Evolutionary conservation across 208 protist genomes (phyloP).

Genomic region (Trypanosomatidae sp.): DNA sequence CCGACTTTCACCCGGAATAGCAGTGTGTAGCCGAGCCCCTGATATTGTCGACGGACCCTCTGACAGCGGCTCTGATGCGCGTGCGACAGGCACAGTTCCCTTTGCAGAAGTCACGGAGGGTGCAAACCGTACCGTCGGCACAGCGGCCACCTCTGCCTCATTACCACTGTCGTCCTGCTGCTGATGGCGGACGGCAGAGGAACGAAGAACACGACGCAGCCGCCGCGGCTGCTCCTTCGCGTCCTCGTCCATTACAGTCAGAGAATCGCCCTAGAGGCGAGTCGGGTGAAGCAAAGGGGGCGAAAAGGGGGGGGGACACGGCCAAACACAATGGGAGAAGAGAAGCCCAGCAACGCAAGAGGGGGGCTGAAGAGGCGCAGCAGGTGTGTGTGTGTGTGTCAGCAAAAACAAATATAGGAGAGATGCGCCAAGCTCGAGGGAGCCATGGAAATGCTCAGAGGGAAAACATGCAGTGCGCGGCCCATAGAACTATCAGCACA

Average conservation of each 20-base stretch:
- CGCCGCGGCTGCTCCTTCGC: background rate
- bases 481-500: background rate
- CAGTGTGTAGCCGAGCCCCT: background rate
- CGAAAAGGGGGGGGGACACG: background rate
- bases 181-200: conserved; percentile 7
- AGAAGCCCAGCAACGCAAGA: background rate
- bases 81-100: background rate
- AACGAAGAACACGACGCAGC: conserved; percentile 17
- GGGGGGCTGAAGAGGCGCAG: background rate
- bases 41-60: conserved; percentile 5
- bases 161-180: background rate
- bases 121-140: conserved; percentile 1
- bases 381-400: background rate
- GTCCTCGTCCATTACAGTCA: conserved; percentile 1
- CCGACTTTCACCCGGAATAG: background rate
- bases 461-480: background rate
- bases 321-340: background rate
- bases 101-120: background rate
- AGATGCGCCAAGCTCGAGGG: background rate
- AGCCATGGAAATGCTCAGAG: background rate
- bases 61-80: conserved; percentile 13
- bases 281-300: background rate
- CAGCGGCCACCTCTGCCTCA: background rate
- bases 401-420: background rate
- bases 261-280: background rate